Evolutionary conservation across 2,329 filamentous ascomycete genomes (phyloP), one percentile per base, ranked within the genome.

Genomic region (Sporothrix brunneoviolacea): DNA sequence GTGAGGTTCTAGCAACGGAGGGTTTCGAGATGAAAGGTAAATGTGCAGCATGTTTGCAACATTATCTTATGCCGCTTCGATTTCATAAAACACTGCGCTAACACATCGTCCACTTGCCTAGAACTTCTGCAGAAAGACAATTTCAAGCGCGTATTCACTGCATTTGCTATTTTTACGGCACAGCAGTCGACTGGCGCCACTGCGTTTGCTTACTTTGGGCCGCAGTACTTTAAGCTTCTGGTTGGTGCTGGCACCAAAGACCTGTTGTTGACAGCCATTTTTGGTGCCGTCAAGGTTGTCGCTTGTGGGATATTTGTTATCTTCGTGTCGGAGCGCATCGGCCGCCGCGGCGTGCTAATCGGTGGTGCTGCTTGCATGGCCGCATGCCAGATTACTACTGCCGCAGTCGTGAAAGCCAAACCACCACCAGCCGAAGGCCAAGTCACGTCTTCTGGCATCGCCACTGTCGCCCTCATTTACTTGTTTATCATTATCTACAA

Each of bases 101-200:
- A n/a, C n/a, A n/a, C n/a, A n/a, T n/a, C n/a, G n/a, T n/a, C n/a
- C n/a, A n/a, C n/a, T n/a, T n/a, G n/a, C n/a, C n/a, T n/a, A n/a
- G n/a, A 77, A 54, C 64, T 79, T 1, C 60, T 77, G 15, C 64
- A 72, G 51, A 48, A 64, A 5, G 69, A 72, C 15, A 74, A 75
- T 54, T 61, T 70, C 50, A 69, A 65, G 46, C 68, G 71, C 1
- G 60, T 75, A 3, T 54, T 68, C 27, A 65, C 71, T 4, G 73
- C 68, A 0, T 68, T 71, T 38, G 66, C 67, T 1, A 63, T 78
- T 41, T 78, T 79, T 57, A 66, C 71, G 2, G 71, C 72, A 0
- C 74, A 77, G 55, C 74, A 77, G 52, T 72, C 74, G 4, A 79
- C 74, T 2, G 75, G 75, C 2, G 73, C 74, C 6, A 78, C 75